phyloP scores from a whole-genome alignment of 192 early-diverging fungal species.

The Coemansia sp. region DNA sequence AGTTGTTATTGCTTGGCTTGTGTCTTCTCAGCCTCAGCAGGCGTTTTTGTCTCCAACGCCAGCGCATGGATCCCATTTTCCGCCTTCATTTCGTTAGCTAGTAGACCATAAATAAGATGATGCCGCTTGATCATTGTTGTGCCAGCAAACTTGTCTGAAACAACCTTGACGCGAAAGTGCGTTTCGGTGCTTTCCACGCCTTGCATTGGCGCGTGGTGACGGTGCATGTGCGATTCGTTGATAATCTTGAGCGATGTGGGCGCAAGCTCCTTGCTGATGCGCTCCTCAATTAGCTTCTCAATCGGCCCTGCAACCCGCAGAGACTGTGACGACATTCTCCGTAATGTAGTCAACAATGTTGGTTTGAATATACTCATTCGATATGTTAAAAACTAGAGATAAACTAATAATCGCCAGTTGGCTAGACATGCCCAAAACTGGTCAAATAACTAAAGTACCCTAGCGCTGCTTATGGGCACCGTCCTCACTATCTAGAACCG shows the following conservation, averaged over 20 bases:
- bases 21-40: slow-evolving; percentile 46
- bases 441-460: too few species aligned
- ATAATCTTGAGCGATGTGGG: slow-evolving; percentile 67
- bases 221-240: slow-evolving; percentile 79
- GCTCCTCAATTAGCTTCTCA: slow-evolving; percentile 26
- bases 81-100: slow-evolving; percentile 68
- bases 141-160: slow-evolving; percentile 63
- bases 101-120: slow-evolving; percentile 64
- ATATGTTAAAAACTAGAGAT: neutral
- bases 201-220: slow-evolving; percentile 83
- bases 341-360: slow-evolving; percentile 41
- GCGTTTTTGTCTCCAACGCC: slow-evolving; percentile 74
- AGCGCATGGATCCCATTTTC: slow-evolving; percentile 77
- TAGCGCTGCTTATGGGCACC: too few species aligned
- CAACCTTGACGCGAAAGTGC: slow-evolving; percentile 24
- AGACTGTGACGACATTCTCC: neutral
- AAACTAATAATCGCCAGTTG: neutral
- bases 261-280: slow-evolving; percentile 46
- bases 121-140: slow-evolving; percentile 62
- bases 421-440: too few species aligned
- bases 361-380: neutral
- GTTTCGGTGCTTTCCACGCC: slow-evolving; percentile 54
- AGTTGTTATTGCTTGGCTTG: too few species aligned
- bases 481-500: slow-evolving; percentile 1
- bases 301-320: neutral